phyloP scores from a whole-genome alignment of 2,329 filamentous ascomycete genomes.

The Clonostachys chloroleuca region DNA sequence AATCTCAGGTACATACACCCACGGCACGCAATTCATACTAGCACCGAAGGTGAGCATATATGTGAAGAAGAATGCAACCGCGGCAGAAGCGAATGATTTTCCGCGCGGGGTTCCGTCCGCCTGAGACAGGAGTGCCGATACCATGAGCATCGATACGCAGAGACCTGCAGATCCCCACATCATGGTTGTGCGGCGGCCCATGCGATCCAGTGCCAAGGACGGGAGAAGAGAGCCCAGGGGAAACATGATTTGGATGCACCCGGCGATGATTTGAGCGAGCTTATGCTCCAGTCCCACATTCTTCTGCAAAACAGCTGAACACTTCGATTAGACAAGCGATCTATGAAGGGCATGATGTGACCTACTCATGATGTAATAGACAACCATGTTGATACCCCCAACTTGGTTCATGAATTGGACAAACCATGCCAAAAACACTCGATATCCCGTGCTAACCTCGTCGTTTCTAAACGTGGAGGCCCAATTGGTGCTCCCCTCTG shows the following conservation, averaged over 20 bases:
- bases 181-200: slow-evolving; percentile 28
- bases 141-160: slow-evolving; percentile 31
- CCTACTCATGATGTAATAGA: too few species aligned
- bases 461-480: slow-evolving; percentile 9
- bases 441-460: not conserved
- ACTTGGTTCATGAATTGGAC: slow-evolving; percentile 13
- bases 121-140: slow-evolving; percentile 11
- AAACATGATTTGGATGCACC: slow-evolving; percentile 43
- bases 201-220: slow-evolving; percentile 38
- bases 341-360: too few species aligned
- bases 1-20: slow-evolving; percentile 7
- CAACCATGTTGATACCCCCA: too few species aligned
- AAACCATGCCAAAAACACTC: slow-evolving; percentile 31
- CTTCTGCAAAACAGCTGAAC: slow-evolving; percentile 31
- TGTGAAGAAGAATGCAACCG: slow-evolving; percentile 33
- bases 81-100: slow-evolving; percentile 24
- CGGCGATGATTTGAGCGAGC: slow-evolving; percentile 45
- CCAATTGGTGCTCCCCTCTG: slow-evolving; percentile 11
- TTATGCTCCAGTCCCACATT: slow-evolving; percentile 33
- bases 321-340: not conserved
- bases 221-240: slow-evolving; percentile 34
- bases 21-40: slow-evolving; percentile 21
- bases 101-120: slow-evolving; percentile 13
- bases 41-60: slow-evolving; percentile 21
- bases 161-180: slow-evolving; percentile 20